Evolutionary conservation across 2,329 filamentous ascomycete genomes (phyloP).

Genomic region (Colletotrichum lupini): DNA sequence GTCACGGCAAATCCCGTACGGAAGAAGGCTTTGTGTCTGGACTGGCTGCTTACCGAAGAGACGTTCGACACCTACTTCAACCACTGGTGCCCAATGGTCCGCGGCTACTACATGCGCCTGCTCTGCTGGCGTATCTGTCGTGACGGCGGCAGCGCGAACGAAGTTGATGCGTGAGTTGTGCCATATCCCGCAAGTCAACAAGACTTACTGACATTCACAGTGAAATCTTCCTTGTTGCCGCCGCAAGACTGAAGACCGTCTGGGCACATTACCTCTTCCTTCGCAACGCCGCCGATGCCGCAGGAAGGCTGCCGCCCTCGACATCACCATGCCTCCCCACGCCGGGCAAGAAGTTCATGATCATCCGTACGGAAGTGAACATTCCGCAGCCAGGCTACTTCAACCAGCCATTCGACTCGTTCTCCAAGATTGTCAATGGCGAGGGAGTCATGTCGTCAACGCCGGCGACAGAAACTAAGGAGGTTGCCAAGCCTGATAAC

Average conservation of each 20-base stretch:
- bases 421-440: slow-evolving; percentile 38
- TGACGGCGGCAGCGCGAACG: slow-evolving; percentile 73
- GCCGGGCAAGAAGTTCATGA: slow-evolving; percentile 86
- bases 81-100: slow-evolving; percentile 96
- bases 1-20: slow-evolving; percentile 73
- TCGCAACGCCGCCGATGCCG: slow-evolving; percentile 71
- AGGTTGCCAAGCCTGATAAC: slow-evolving; percentile 41
- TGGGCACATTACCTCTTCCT: slow-evolving; percentile 87
- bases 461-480: slow-evolving; percentile 25
- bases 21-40: slow-evolving; percentile 77
- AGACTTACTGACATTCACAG: slow-evolving; percentile 51
- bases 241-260: slow-evolving; percentile 74
- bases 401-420: slow-evolving; percentile 60
- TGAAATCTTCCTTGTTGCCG: slow-evolving; percentile 75
- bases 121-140: slow-evolving; percentile 90
- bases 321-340: slow-evolving; percentile 87
- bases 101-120: slow-evolving; percentile 91
- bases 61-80: slow-evolving; percentile 87
- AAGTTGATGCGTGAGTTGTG: slow-evolving; percentile 72
- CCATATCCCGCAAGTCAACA: neutral
- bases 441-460: slow-evolving; percentile 28
- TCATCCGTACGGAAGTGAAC: slow-evolving; percentile 81
- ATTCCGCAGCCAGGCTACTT: slow-evolving; percentile 59
- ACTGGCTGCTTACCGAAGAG: slow-evolving; percentile 79
- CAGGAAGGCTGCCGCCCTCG: slow-evolving; percentile 70